Evolutionary conservation across 129 eudicot species (phyloP), one percentile per base, ranked within the genome.

Genomic region (Heracleum sosnowskyi): DNA sequence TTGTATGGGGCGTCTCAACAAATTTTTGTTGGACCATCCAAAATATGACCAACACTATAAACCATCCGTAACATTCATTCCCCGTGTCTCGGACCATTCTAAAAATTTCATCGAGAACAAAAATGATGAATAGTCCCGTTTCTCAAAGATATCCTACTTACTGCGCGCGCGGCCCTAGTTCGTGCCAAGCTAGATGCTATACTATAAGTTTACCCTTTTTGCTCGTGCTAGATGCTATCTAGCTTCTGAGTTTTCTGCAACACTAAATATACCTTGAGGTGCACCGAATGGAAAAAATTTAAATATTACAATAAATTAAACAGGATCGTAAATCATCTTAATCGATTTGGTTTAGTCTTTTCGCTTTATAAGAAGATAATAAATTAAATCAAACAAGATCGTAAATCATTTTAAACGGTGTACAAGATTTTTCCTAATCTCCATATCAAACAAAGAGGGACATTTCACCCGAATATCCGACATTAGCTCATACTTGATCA

Each of bases 31-130:
- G 66, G 66, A 57, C 66, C 66, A 57, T 57, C 66, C 66, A n/a
- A 57, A 3, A 55, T n/a, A n/a, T 55, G 63, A 55, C 63, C 63
- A 22, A 57, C 63, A 57, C 31, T 57, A n/a, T n/a, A 57, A 22
- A 55, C 29, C 33, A 60, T 60, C 16, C 33, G 11, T 60, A 26
- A 10, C 33, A 60, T n/a, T n/a, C 68, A 33, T 7, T 60, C 68
- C 16, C 68, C 68, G 68, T 9, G 33, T 60, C 33, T 60, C 68
- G 68, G 68, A 60, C 68, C 68, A 60, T 60, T 60, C 68, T 60
- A 60, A 26, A 22, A n/a, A 60, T 60, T 60, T 60, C 29, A 60
- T 60, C 68, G 68, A 57, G 66, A 57, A 9, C 66, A 57, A 1
- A 4, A 57, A 57, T n/a, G 15, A 60, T n/a, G 33, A 2, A 60